Evolutionary conservation across 202 grass and related monocot species (phyloP), one percentile per base, ranked within the genome.

Genomic region (Bolboschoenoplectus hybrid): DNA sequence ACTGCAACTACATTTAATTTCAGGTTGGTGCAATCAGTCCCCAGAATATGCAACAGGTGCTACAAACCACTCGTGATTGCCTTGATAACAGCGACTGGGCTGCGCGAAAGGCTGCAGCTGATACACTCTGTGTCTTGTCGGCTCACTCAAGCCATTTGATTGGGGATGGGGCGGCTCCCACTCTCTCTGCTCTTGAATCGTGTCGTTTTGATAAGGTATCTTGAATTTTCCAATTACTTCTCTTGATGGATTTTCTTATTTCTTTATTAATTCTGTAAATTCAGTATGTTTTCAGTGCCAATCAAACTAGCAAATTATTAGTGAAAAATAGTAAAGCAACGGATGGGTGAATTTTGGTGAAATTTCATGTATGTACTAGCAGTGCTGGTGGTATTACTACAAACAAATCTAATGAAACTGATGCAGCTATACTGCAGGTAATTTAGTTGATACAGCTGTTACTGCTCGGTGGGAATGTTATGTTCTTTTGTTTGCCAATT

Each of bases 191-290:
- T 77, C 93, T 99, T 0, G 97, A 99, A 81, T 91, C 90, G 73
- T 97, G 97, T 72, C 97, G 97, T 86, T 99, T 99, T 88, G 97
- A 99, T 83, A 99, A 99, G 97, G 97, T 99, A 90, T 82, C 70
- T 82, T 68, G 17, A 52, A 72, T 47, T 88, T 76, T 58, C n/a
- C 32, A 63, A 64, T 12, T 43, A 79, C 71, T 75, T 20, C 51
- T 20, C 51, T 74, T 81, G 19, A 32, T 52, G 71, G 65, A n/a
- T 85, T 26, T 64, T 47, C 0, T 39, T 68, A 26, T 35, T 68
- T 49, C 7, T n/a, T 40, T 19, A 41, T 55, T 55, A 55, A 77
- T 36, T 34, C 14, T 7, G 75, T 79, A 78, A 41, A 14, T 55
- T 57, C 12, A 56, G 74, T 14, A 67, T 63, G 61, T 43, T 73